Conservation (phyloP, 2,329 filamentous ascomycete genomes). For the Aspergillus intermedius region DNA sequence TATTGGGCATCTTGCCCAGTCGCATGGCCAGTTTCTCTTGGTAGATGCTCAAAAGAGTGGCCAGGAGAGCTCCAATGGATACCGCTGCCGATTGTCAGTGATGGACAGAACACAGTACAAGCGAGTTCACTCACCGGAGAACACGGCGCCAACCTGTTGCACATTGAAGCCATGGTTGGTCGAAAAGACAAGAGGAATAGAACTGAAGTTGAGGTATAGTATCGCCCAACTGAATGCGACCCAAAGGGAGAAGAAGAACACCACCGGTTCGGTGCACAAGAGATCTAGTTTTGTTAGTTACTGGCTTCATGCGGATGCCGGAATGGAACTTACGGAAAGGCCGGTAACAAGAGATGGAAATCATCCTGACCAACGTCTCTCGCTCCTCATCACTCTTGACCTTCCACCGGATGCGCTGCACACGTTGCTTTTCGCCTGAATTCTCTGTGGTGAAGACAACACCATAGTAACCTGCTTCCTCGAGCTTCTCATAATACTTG, state of each 20-base stretch:
- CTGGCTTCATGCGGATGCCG: neutral
- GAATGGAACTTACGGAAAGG: conserved; percentile 53
- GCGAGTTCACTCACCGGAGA: conserved; percentile 38
- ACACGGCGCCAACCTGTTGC: conserved; percentile 61
- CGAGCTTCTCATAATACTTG: conserved; percentile 65
- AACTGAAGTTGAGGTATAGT: conserved; percentile 71
- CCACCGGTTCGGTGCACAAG: conserved; percentile 54
- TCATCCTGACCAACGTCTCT: conserved; percentile 58
- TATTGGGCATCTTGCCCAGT: conserved; percentile 37
- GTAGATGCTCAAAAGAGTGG: conserved; percentile 60
- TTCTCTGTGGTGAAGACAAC: conserved; percentile 39
- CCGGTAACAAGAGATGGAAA: conserved; percentile 63
- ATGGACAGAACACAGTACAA: neutral
- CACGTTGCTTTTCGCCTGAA: conserved; percentile 16
- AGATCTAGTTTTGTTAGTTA: conserved; percentile 29
- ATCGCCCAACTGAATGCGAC: conserved; percentile 79
- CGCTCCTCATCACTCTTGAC: conserved; percentile 69
- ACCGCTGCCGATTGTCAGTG: conserved; percentile 43
- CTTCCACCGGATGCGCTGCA: conserved; percentile 63
- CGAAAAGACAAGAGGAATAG: conserved; percentile 69
- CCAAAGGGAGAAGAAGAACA: conserved; percentile 71
- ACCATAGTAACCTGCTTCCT: conserved; percentile 54
- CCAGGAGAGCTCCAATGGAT: conserved; percentile 56
- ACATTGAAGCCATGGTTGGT: conserved; percentile 59
- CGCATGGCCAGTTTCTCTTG: conserved; percentile 61